These are phyloP conservation scores for Pseudogymnoascus sp. DNA, from an alignment of 2,329 filamentous ascomycete species.

Conservation along the genomic window DNA sequence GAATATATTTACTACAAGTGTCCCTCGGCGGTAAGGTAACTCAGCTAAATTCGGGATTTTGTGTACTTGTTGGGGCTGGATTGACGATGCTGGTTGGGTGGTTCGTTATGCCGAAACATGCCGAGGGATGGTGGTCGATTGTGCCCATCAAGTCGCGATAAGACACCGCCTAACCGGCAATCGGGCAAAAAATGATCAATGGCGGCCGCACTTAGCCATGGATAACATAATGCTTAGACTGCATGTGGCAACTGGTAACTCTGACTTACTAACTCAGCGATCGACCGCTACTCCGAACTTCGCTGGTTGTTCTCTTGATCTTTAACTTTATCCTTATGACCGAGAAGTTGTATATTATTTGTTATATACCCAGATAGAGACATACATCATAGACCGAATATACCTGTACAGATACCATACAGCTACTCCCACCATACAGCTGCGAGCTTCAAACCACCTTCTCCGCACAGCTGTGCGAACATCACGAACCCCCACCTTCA, in stretches of 20 bases:
- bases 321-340: neutral
- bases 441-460: neutral
- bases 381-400: neutral
- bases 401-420: neutral
- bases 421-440: neutral
- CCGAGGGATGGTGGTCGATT: neutral
- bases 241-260: neutral
- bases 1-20: neutral
- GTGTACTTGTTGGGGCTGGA: neutral
- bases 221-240: neutral
- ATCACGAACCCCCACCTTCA: conserved; percentile 11
- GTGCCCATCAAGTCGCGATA: neutral
- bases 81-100: neutral
- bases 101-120: neutral
- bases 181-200: neutral
- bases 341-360: neutral
- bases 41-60: neutral
- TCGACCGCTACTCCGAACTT: neutral
- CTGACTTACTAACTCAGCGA: neutral
- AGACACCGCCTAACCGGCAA: neutral
- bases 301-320: neutral
- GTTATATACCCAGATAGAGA: neutral
- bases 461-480: neutral
- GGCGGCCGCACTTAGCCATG: neutral
- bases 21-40: neutral